Evolutionary conservation across 257 asterid genomes (phyloP).

Genomic region (Paraleonurus japonicus): DNA sequence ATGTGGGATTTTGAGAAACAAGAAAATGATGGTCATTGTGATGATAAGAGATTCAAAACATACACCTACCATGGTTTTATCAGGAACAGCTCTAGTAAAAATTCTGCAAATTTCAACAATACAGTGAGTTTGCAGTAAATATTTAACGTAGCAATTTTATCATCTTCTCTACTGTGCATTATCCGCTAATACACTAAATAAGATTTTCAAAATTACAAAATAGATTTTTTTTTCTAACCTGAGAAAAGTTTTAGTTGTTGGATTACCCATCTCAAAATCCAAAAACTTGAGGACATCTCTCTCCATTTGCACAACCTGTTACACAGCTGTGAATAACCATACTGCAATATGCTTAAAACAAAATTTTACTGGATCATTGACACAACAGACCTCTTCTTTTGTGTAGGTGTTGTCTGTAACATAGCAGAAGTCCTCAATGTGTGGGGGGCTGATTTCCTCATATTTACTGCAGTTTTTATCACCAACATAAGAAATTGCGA

Average conservation of each 20-base stretch:
- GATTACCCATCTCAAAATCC: constrained; percentile 61
- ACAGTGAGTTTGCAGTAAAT: constrained; percentile 5
- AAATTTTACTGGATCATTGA: not conserved
- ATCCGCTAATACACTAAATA: not conserved
- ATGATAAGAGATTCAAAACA: not conserved
- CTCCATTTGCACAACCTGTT: constrained; percentile 72
- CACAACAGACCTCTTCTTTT: constrained; percentile 61
- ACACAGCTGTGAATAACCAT: not conserved
- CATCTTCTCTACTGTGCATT: not conserved
- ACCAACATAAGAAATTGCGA: constrained; percentile 20
- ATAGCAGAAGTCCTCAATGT: constrained; percentile 75
- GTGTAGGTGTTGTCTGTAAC: constrained; percentile 85
- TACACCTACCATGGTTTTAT: constrained; percentile 42
- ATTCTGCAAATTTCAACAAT: constrained; percentile 49
- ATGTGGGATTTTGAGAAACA: not conserved
- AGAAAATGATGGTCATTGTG: not conserved
- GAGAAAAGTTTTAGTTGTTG: constrained; percentile 74
- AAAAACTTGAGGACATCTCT: constrained; percentile 58
- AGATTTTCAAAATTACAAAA: not conserved
- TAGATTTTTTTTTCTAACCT: constrained; percentile 40
- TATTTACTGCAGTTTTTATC: constrained; percentile 57
- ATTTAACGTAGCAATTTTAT: not conserved
- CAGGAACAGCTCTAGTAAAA: constrained; percentile 64
- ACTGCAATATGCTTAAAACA: not conserved
- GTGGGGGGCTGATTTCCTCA: constrained; percentile 84